Evolutionary conservation across 208 protist genomes (phyloP).

Genomic region (Porcisia hertigi): DNA sequence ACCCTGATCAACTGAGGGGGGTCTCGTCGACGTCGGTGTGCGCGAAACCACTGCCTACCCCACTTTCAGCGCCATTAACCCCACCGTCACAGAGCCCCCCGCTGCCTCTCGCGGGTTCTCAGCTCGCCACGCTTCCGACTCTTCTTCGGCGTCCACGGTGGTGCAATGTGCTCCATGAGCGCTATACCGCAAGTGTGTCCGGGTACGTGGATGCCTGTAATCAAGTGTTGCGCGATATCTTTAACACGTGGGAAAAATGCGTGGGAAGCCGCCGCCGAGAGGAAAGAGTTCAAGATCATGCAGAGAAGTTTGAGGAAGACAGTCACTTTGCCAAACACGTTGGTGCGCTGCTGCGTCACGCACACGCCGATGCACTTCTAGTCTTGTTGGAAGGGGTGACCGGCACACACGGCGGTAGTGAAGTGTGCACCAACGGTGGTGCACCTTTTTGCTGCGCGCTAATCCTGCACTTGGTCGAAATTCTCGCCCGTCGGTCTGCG

Average conservation of each 20-base stretch:
- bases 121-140: background rate
- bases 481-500: background rate
- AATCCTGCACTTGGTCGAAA: conserved; percentile 5
- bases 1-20: background rate
- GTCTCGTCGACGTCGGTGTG: background rate
- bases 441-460: background rate
- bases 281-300: background rate
- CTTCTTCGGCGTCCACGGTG: conserved; percentile 12
- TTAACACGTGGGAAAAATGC: background rate
- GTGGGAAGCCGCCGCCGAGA: background rate
- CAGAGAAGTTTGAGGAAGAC: background rate
- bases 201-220: conserved; percentile 10
- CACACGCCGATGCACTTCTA: conserved; percentile 52
- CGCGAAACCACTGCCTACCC: background rate
- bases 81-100: background rate
- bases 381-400: conserved; percentile 42
- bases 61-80: background rate
- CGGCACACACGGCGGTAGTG: background rate
- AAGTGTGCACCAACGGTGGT: background rate
- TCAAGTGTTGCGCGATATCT: background rate
- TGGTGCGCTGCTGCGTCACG: background rate
- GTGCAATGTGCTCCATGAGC: background rate
- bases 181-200: background rate
- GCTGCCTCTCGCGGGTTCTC: no score
- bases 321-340: background rate